A percentile compares a stretch with the other conserved stretches of the same genome.
Conservation (phyloP, 176 grass and related monocot species). For the Hsuehochloa calcarea region DNA sequence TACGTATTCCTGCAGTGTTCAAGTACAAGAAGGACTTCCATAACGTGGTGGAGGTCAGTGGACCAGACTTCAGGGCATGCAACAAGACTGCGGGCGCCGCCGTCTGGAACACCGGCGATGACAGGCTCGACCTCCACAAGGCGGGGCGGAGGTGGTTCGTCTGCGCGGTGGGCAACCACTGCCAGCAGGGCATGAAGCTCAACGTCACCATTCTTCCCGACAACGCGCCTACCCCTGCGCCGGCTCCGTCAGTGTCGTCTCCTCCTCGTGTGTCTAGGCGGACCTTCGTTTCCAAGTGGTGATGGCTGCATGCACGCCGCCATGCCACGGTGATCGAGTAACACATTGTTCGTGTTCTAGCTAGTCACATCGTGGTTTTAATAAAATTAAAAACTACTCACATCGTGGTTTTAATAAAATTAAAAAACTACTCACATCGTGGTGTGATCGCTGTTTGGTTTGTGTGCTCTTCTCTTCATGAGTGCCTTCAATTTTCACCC, state of each 20-base stretch:
- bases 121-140: background rate
- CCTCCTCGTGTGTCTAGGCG: background rate
- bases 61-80: conserved; percentile 20
- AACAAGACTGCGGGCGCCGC: background rate
- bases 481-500: too few species aligned
- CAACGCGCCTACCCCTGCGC: background rate
- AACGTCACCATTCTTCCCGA: conserved; percentile 1
- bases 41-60: background rate
- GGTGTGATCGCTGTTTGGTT: too few species aligned
- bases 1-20: background rate
- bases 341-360: too few species aligned
- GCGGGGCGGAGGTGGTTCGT: conserved; percentile 27
- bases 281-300: background rate
- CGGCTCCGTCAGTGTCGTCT: background rate
- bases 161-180: conserved; percentile 16
- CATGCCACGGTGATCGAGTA: too few species aligned
- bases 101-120: conserved; percentile 4
- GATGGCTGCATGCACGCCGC: background rate
- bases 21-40: background rate
- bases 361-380: too few species aligned
- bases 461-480: too few species aligned
- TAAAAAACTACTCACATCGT: too few species aligned
- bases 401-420: too few species aligned
- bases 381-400: too few species aligned
- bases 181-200: conserved; percentile 27